A percentile compares a stretch with the other conserved stretches of the same genome.
Conservation (phyloP, 2,329 filamentous ascomycete genomes). For the Penicillium sp. region DNA sequence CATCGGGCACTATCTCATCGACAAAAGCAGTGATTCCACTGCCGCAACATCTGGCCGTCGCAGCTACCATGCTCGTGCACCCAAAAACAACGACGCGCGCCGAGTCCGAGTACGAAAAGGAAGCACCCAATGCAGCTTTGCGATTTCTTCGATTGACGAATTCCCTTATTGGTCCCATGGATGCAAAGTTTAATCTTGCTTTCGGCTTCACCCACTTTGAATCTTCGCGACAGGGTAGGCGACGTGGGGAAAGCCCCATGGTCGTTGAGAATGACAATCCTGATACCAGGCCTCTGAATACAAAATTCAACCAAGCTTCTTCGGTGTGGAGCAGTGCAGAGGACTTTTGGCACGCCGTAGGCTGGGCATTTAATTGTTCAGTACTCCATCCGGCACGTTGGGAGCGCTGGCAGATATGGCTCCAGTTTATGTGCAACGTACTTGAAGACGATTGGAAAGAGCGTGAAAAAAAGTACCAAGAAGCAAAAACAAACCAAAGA, state of each 20-base stretch:
- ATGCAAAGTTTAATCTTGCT: constrained; percentile 66
- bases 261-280: constrained; percentile 30
- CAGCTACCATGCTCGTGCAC: constrained; percentile 79
- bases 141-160: constrained; percentile 68
- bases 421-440: constrained; percentile 63
- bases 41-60: constrained; percentile 69
- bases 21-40: constrained; percentile 64
- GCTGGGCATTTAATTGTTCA: constrained; percentile 93
- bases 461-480: constrained; percentile 24
- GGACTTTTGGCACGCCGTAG: constrained; percentile 85
- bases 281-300: constrained; percentile 55
- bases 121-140: constrained; percentile 65
- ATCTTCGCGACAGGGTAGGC: constrained; percentile 32
- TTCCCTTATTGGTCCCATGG: constrained; percentile 64
- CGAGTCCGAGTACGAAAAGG: constrained; percentile 57
- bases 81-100: constrained; percentile 74
- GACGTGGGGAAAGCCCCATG: constrained; percentile 20
- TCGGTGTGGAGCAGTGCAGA: constrained; percentile 73
- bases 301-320: constrained; percentile 60
- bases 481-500: constrained; percentile 24
- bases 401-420: constrained; percentile 76
- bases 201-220: constrained; percentile 62
- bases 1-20: constrained; percentile 34
- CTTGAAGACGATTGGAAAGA: constrained; percentile 47
- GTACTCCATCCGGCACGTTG: constrained; percentile 69